A percentile compares a stretch with the other conserved stretches of the same genome.
phyloP scores from a whole-genome alignment of 208 protist species.

The Acanthamoeba triangularis region DNA sequence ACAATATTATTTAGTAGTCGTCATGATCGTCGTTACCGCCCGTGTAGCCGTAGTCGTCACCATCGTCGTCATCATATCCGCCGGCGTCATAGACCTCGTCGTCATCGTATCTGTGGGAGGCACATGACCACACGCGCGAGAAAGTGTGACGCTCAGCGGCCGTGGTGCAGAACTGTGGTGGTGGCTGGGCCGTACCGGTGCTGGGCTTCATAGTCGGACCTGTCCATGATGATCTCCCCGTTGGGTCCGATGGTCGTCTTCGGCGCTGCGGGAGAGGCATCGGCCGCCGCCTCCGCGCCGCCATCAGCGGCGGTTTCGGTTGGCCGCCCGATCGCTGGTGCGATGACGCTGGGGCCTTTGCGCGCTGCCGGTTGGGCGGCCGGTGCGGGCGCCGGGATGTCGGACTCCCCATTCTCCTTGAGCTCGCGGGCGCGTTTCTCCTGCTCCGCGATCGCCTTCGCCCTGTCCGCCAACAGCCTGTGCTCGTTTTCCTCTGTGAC shows the following conservation, averaged over 20 bases:
- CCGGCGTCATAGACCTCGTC: slow-evolving; percentile 17
- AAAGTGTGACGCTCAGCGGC: background rate
- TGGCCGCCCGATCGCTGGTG: background rate
- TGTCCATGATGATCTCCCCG: slow-evolving; percentile 44
- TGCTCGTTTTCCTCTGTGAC: slow-evolving; percentile 50
- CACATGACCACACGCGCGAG: background rate
- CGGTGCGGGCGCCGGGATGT: background rate
- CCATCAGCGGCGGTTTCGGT: background rate
- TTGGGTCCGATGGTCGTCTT: background rate
- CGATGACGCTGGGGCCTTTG: background rate
- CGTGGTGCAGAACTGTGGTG: background rate
- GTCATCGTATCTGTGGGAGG: background rate
- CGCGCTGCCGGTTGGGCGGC: background rate
- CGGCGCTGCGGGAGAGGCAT: background rate
- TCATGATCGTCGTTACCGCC: slow-evolving; percentile 26
- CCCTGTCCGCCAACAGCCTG: background rate
- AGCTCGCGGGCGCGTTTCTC: slow-evolving; percentile 19
- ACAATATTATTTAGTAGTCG: background rate
- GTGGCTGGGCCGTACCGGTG: background rate
- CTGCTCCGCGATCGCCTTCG: slow-evolving; percentile 7
- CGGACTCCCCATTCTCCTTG: background rate
- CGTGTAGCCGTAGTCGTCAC: slow-evolving; percentile 26
- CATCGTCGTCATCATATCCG: slow-evolving; percentile 33
- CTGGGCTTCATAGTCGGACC: slow-evolving; percentile 13
- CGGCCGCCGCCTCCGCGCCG: background rate